Evolutionary conservation across 345 rosid species (phyloP).

Genomic region (Hypericum perforatum): DNA sequence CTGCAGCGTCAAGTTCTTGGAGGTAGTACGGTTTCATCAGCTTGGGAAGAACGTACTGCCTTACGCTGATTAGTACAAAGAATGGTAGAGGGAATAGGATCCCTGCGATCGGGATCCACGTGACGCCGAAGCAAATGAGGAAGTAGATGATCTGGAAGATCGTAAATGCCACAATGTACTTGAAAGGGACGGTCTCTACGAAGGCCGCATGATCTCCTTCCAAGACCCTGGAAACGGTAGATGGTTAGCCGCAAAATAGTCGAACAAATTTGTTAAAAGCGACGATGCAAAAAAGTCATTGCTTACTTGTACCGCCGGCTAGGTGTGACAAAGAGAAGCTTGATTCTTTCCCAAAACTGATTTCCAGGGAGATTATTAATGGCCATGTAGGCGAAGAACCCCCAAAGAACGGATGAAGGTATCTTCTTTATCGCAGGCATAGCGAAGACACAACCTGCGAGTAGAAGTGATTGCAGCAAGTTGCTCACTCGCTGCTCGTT

Average conservation of each 20-base stretch:
- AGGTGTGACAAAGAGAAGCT: slow-evolving; percentile 21
- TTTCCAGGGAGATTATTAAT: slow-evolving; percentile 24
- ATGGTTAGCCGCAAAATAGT: not conserved
- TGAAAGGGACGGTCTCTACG: slow-evolving; percentile 26
- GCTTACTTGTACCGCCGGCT: slow-evolving; percentile 25
- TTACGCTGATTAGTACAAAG: slow-evolving; percentile 21
- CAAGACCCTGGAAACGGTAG: slow-evolving; percentile 13
- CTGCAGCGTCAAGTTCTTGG: slow-evolving; percentile 25
- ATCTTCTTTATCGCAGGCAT: slow-evolving; percentile 24
- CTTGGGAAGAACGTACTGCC: slow-evolving; percentile 23
- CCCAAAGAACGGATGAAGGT: slow-evolving; percentile 26
- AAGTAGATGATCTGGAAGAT: slow-evolving; percentile 17
- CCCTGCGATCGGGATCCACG: slow-evolving; percentile 26
- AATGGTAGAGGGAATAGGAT: slow-evolving; percentile 22
- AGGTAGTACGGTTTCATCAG: slow-evolving; percentile 17
- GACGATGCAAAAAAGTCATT: not conserved
- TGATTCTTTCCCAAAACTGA: slow-evolving; percentile 27
- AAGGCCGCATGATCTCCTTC: slow-evolving; percentile 20
- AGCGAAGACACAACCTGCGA: slow-evolving; percentile 19
- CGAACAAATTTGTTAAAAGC: no score
- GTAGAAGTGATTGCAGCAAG: slow-evolving; percentile 19
- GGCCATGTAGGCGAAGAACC: slow-evolving; percentile 28
- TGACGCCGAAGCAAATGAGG: slow-evolving; percentile 21
- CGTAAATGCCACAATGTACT: slow-evolving; percentile 18
- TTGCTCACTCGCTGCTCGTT: slow-evolving; percentile 24